Conservation (phyloP, 495 filamentous ascomycete species). For the Penicillium paxilli region DNA sequence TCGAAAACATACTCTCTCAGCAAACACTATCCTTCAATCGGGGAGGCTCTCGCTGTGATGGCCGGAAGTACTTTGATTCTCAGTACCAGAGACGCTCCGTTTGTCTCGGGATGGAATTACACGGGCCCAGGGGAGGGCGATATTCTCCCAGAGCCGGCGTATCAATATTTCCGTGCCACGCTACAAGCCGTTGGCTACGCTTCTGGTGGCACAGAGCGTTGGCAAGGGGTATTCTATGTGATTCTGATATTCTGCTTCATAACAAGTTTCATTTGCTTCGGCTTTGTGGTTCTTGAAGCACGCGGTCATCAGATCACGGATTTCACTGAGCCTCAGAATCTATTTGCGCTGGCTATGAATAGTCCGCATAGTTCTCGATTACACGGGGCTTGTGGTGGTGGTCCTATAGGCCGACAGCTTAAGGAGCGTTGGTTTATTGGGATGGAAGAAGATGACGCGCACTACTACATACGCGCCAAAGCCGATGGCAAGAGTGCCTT, state of each 20-base stretch:
- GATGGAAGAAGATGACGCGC: slow-evolving; percentile 38
- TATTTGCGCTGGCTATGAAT: slow-evolving; percentile 70
- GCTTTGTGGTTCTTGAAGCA: slow-evolving; percentile 51
- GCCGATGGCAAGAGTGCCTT: slow-evolving; percentile 17
- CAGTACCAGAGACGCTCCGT: slow-evolving; percentile 52
- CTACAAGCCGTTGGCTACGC: slow-evolving; percentile 61
- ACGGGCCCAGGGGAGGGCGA: slow-evolving; percentile 9
- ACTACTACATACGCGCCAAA: slow-evolving; percentile 39
- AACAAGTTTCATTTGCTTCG: slow-evolving; percentile 61
- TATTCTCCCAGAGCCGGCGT: slow-evolving; percentile 33
- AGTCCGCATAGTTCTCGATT: slow-evolving; percentile 57
- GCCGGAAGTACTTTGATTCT: slow-evolving; percentile 63
- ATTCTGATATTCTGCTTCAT: slow-evolving; percentile 61
- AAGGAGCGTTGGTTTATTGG: slow-evolving; percentile 60
- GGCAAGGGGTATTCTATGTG: slow-evolving; percentile 65
- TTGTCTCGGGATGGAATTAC: slow-evolving; percentile 59
- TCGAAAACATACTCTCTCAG: slow-evolving; percentile 22
- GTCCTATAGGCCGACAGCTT: slow-evolving; percentile 54
- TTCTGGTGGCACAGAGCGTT: slow-evolving; percentile 53
- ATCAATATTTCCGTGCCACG: slow-evolving; percentile 56
- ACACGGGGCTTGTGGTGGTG: slow-evolving; percentile 63
- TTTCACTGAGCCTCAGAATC: slow-evolving; percentile 72
- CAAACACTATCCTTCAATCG: slow-evolving; percentile 56
- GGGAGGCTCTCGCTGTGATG: slow-evolving; percentile 68
- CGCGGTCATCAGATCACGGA: slow-evolving; percentile 63